phyloP scores from a whole-genome alignment of 306 rosid genomes.

The Vicia villosa region DNA sequence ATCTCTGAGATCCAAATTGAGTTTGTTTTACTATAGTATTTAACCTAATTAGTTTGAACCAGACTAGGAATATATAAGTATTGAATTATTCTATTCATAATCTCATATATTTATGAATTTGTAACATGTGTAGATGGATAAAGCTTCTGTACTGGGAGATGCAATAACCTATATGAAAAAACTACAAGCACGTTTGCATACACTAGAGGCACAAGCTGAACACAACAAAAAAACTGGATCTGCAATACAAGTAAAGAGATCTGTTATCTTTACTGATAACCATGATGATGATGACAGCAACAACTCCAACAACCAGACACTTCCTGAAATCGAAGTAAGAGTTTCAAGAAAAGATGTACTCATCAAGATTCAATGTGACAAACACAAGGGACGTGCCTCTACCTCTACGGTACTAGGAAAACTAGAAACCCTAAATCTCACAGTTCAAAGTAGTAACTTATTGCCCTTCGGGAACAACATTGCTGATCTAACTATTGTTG shows the following conservation, averaged over 20 bases:
- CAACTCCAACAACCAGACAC: slow-evolving; percentile 38
- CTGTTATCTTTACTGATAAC: slow-evolving; percentile 41
- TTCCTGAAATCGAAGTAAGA: slow-evolving; percentile 76
- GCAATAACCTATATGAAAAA: slow-evolving; percentile 66
- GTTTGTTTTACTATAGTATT: not conserved
- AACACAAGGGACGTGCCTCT: slow-evolving; percentile 40
- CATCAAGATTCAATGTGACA: slow-evolving; percentile 66
- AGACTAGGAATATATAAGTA: no score
- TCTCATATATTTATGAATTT: not conserved
- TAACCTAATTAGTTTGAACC: not conserved
- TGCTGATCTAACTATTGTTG: slow-evolving; percentile 63
- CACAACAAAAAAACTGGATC: slow-evolving; percentile 54
- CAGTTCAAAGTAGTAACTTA: slow-evolving; percentile 55
- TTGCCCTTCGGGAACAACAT: slow-evolving; percentile 67
- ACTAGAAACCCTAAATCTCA: slow-evolving; percentile 58
- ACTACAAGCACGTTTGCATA: slow-evolving; percentile 57
- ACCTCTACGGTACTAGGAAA: slow-evolving; percentile 40
- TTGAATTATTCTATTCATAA: slow-evolving; percentile 2
- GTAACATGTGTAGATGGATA: slow-evolving; percentile 64
- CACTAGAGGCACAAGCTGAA: slow-evolving; percentile 55
- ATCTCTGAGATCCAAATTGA: no score
- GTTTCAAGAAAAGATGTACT: slow-evolving; percentile 61
- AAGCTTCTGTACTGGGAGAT: slow-evolving; percentile 86
- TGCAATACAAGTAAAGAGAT: slow-evolving; percentile 50
- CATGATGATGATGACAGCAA: slow-evolving; percentile 14